Evolutionary conservation across 2,329 filamentous ascomycete species (phyloP), one percentile per base, ranked within the genome.

Genomic region (Xylariomycetidae sp.): DNA sequence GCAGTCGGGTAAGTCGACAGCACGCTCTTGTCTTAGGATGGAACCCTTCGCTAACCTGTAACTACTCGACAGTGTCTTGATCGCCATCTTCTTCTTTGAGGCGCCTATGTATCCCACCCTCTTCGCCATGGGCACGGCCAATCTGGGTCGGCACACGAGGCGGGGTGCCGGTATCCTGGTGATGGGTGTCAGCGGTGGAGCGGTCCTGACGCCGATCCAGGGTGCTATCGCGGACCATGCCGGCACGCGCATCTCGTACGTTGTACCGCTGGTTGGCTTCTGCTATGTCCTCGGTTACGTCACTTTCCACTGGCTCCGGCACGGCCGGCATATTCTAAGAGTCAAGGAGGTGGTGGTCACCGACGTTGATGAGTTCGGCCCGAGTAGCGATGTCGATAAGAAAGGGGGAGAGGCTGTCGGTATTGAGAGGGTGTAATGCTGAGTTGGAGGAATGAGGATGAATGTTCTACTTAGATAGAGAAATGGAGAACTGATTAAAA

Each of bases 261-360:
- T 67, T 16, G 63, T 67, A 1, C 64, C 65, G 5, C 50, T 66
- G 11, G 54, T 63, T 33, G 64, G 63, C 15, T 68, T 68, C 48
- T 36, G 60, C 20, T 58, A 61, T 27, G 65, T 59, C 2, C 34
- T 59, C 12, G 44, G 42, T 11, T 59, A 59, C 30, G 52, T 55
- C 6, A 31, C 45, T 19, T 32, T 46, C 32, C 56, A 58, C 40
- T 59, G 57, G 57, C 12, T 58, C 11, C 41, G 51, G 34, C 50
- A 54, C 28, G 57, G 57, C 15, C 42, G 47, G 16, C 44, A 52
- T 25, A 46, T 61, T 32, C 40, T 56, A 46, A 37, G 53, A 7
- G 46, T 54, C 18, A 60, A 59, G 49, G 49, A 54, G 32, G 38
- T 51, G n/a, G 38, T 44, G 17, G 39, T 32, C 25, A 41, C 48